Conservation (phyloP, 108 stramenopile genomes). For the Nitzschia putrida region DNA sequence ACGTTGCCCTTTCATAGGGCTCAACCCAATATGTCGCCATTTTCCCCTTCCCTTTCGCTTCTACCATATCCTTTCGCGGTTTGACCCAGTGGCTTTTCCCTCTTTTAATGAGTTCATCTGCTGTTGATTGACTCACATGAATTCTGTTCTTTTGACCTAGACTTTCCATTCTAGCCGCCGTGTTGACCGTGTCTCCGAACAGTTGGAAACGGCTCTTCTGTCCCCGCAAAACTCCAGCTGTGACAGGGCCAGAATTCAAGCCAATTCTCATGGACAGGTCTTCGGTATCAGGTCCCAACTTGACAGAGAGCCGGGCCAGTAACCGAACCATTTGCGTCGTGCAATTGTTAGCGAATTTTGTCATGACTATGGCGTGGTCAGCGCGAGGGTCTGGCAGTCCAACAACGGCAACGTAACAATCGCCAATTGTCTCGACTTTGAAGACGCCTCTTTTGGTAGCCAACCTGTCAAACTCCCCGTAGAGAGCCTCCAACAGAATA, state of each 20-base stretch:
- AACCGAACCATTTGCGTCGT: background rate
- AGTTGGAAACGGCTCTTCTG: conserved; percentile 1
- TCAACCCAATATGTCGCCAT: too few species aligned
- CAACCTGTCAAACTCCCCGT: background rate
- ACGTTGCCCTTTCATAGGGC: too few species aligned
- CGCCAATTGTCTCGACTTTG: conserved; percentile 5
- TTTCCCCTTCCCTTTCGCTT: conserved; percentile 17
- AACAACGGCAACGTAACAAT: conserved; percentile 3
- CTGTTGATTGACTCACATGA: conserved; percentile 25
- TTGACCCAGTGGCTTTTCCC: conserved; percentile 31
- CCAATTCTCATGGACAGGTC: background rate
- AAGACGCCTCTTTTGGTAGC: background rate
- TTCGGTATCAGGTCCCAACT: conserved; percentile 1
- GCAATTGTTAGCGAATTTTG: background rate
- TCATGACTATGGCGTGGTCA: too few species aligned
- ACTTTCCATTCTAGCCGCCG: background rate
- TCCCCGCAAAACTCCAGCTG: conserved; percentile 1
- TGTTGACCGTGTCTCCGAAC: background rate
- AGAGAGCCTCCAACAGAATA: background rate
- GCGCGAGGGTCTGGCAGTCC: conserved; percentile 2
- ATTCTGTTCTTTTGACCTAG: conserved; percentile 1
- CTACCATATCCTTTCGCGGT: conserved; percentile 20
- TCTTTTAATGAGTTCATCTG: conserved; percentile 12
- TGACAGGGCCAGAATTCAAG: conserved; percentile 2
- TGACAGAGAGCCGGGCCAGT: background rate